phyloP scores from a whole-genome alignment of 2,329 filamentous ascomycete species.

The Colletotrichum camelliae region DNA sequence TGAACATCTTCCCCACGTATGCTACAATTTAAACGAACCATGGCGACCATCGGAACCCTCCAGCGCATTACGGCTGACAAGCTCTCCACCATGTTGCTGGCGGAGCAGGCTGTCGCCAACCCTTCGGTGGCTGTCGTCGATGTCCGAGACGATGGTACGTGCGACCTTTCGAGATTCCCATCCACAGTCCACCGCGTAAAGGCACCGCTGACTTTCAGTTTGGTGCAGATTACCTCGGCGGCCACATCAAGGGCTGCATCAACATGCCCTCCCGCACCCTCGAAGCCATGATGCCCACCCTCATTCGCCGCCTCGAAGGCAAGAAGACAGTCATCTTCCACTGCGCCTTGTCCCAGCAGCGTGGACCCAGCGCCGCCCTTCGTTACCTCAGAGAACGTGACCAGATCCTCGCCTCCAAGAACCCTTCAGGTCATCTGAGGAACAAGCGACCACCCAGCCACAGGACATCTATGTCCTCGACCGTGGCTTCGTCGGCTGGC shows the following conservation, averaged over 20 bases:
- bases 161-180: not conserved
- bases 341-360: constrained; percentile 89
- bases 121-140: constrained; percentile 77
- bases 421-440: constrained; percentile 1
- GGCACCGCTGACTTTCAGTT: not conserved
- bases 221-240: constrained; percentile 79
- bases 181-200: not conserved
- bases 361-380: constrained; percentile 84
- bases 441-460: constrained; percentile 19
- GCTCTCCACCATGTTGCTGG: constrained; percentile 70
- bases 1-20: not conserved
- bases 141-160: constrained; percentile 80
- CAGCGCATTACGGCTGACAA: constrained; percentile 70
- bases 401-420: constrained; percentile 38
- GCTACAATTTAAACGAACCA: constrained; percentile 27
- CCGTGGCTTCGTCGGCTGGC: constrained; percentile 87
- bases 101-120: constrained; percentile 44
- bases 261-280: constrained; percentile 79
- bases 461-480: constrained; percentile 86
- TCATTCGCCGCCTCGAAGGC: constrained; percentile 78
- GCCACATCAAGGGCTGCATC: constrained; percentile 80
- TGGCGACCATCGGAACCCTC: constrained; percentile 66
- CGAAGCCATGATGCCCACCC: constrained; percentile 78
- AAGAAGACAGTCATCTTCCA: constrained; percentile 92
- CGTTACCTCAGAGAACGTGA: constrained; percentile 77